These are phyloP conservation scores for Xylariaceae sp. DNA, from an alignment of 2,329 filamentous ascomycete species.

Conservation along the genomic window DNA sequence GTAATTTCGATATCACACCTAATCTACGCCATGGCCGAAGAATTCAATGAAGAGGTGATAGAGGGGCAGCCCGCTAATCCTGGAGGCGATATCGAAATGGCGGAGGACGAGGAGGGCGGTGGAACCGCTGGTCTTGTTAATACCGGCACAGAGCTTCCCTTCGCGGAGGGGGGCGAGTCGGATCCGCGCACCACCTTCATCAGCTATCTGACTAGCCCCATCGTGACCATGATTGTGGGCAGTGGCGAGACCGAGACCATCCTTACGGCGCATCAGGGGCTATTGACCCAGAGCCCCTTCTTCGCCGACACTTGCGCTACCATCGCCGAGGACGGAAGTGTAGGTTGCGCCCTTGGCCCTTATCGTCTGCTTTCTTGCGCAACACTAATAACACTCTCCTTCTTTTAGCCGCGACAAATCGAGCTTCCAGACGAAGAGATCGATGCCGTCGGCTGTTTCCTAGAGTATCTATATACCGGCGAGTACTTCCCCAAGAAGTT, in stretches of 20 bases:
- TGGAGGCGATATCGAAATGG: slow-evolving; percentile 43
- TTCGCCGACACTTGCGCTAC: slow-evolving; percentile 69
- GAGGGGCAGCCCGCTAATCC: slow-evolving; percentile 41
- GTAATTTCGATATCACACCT: background rate
- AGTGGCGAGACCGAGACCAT: slow-evolving; percentile 64
- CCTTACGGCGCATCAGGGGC: slow-evolving; percentile 79
- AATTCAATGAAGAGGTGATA: slow-evolving; percentile 38
- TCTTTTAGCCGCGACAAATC: slow-evolving; percentile 66
- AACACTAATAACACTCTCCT: slow-evolving; percentile 10
- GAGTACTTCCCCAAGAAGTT: slow-evolving; percentile 83
- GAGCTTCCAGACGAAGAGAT: slow-evolving; percentile 71
- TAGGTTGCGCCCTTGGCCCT: slow-evolving; percentile 48
- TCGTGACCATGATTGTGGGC: slow-evolving; percentile 73
- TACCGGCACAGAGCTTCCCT: slow-evolving; percentile 45
- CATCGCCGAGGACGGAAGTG: slow-evolving; percentile 67
- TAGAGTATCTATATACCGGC: slow-evolving; percentile 83
- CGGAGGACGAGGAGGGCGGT: slow-evolving; percentile 43
- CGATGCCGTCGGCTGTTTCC: slow-evolving; percentile 77
- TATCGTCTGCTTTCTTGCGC: background rate
- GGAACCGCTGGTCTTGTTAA: slow-evolving; percentile 18
- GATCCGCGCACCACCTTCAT: slow-evolving; percentile 55
- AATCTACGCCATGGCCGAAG: slow-evolving; percentile 38
- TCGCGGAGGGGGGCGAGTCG: slow-evolving; percentile 46
- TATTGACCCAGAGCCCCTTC: slow-evolving; percentile 77
- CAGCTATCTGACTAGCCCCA: slow-evolving; percentile 71